Evolutionary conservation across 176 grass and related monocot species (phyloP), one percentile per base, ranked within the genome.

Genomic region (Zea luxurians): DNA sequence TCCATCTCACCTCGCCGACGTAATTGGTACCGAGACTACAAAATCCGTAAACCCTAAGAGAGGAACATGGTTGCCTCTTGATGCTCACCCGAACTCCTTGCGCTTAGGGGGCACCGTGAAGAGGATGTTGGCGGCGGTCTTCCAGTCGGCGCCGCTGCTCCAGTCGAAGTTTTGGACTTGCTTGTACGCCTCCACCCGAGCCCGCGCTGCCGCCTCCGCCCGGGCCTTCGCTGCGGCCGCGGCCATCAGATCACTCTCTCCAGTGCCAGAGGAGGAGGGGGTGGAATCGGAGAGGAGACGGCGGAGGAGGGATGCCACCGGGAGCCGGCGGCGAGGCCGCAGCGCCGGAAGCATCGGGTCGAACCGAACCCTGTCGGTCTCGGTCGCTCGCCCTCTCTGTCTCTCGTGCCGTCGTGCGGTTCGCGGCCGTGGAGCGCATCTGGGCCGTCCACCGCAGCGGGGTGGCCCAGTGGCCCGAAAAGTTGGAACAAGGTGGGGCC

Each of bases 81-180:
- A 80, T 71, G 27, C 68, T 70, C 53, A 89, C 87, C 87, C 88
- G 37, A 90, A 86, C 53, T 90, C 78, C 66, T 84, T 90, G 64
- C 58, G 77, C 78, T 84, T 84, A 68, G 90, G 84, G 27, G 90
- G 84, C 4, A 83, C 45, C 35, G 67, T 89, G 55, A 75, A 82
- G 41, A 93, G 48, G 67, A 93, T 93, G 62, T 93, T 82, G 43
- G 69, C 68, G 2, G 91, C 91, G 37, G 60, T 85, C 74, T 79
- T 82, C 68, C 85, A 87, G 59, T 90, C 84, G 59, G 74, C 75
- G 52, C 80, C 76, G 5, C 75, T 83, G 20, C 61, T 60, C 81
- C 88, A 90, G n/a, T 90, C 82, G 43, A 93, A 80, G 53, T 85
- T 79, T 15, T 69, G 58, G 35, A 93, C 57, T 48, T 85, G 66